Base-by-base conservation (phyloP, 2,329 filamentous ascomycete genomes). In the Lachnellula subtilissima region DNA sequence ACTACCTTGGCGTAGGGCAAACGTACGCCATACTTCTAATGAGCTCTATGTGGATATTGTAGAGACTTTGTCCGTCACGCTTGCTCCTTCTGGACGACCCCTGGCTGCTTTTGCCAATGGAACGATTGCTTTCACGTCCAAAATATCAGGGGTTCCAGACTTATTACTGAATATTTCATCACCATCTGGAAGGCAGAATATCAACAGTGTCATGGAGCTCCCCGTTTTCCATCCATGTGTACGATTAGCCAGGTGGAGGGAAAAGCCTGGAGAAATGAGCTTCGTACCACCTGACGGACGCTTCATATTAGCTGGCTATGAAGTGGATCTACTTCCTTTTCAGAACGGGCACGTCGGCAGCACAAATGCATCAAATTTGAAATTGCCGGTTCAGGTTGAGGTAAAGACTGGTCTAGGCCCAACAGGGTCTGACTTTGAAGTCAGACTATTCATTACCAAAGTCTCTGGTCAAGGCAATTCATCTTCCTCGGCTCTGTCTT, bases 141-240 rank as follows among this genome's bases (percentile, higher is more conserved):
- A 97, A 70, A 90, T 99, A 42, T 97, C 93, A 0, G 94, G 94
- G 4, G 84, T 97, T 2, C 94, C 94, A 1, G 93, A 99, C 69
- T 81, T 99, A n/a, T 72, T 91, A 17, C 76, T 99, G 9, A 88
- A 82, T 14, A 79, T 99, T 28, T 88, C 87, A 0, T 87, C 89
- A 2, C 88, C 91, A 0, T 89, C 89, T 1, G 89, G 89, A n/a
- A 88, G 86, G 61, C 87, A 89, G 67, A 86, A 86, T 50, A 79
- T 97, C 49, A 80, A 77, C 15, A 84, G 82, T 60, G 81, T 92
- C 37, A 84, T 99, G 71, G 87, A 95, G 62, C 76, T 96, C 2
- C 94, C 93, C 1, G 91, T 97, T 0, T 99, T 99, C 65, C 94
- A 99, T 70, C 94, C 94, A 0, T 97, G 94, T 67, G 94, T 99